Percentiles rank a stretch among this genome's conserved stretches.
Evolutionary conservation across 129 eudicot species (phyloP).

Genomic region (Calendula officinalis): DNA sequence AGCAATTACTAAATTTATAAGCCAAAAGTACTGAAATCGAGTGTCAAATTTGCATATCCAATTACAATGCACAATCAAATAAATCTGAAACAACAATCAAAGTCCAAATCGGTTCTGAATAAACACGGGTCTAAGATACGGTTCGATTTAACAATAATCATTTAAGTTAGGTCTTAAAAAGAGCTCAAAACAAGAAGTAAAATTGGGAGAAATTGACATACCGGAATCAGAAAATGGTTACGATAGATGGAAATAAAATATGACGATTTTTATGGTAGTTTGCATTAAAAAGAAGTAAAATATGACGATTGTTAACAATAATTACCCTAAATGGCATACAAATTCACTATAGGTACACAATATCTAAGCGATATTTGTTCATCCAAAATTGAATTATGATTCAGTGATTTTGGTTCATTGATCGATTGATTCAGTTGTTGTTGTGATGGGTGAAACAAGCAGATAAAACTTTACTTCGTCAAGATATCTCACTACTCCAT

Average conservation of each 20-base stretch:
- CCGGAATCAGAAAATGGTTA: constrained; percentile 26
- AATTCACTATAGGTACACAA: no score
- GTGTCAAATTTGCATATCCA: not conserved
- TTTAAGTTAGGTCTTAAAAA: not conserved
- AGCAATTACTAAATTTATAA: not conserved
- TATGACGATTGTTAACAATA: no score
- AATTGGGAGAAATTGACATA: constrained; percentile 16
- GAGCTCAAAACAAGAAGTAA: constrained; percentile 3
- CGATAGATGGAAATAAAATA: constrained; percentile 12
- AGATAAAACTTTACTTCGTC: no score
- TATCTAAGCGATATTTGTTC: no score
- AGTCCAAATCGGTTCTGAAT: constrained; percentile 8
- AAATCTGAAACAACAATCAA: constrained; percentile 5
- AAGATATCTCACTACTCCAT: no score
- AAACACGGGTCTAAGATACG: constrained; percentile 22
- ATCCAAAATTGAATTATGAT: no score
- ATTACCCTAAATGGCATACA: no score
- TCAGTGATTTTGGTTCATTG: no score
- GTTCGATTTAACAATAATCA: not conserved
- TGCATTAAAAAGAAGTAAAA: no score
- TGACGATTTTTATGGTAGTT: not conserved
- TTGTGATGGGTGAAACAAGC: no score
- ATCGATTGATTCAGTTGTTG: no score
- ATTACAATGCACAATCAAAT: constrained; percentile 8
- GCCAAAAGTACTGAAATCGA: constrained; percentile 6